Percentiles rank a stretch among this genome's conserved stretches.
Evolutionary conservation across 306 rosid species (phyloP).

Genomic region (Dalbergia cochinchinensis): DNA sequence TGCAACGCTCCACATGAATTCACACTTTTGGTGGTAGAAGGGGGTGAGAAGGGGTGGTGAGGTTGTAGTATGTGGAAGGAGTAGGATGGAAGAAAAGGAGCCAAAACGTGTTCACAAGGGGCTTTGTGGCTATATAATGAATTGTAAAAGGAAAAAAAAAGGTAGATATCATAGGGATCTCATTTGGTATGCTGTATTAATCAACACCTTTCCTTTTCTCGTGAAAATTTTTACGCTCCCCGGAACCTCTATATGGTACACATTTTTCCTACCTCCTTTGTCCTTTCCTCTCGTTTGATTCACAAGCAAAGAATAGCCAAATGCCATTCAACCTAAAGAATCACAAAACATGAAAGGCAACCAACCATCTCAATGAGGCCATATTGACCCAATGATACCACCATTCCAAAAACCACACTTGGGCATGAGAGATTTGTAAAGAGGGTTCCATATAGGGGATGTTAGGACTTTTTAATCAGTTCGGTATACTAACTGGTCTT

Average conservation of each 20-base stretch:
- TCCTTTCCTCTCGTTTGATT: slow-evolving; percentile 62
- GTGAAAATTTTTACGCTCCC: slow-evolving; percentile 50
- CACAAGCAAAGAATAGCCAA: slow-evolving; percentile 67
- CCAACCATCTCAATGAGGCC: slow-evolving; percentile 44
- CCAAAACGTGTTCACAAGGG: slow-evolving; percentile 23
- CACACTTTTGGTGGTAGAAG: slow-evolving; percentile 45
- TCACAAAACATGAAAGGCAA: slow-evolving; percentile 45
- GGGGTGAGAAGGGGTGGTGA: slow-evolving; percentile 17
- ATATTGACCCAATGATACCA: slow-evolving; percentile 40
- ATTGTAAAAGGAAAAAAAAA: not conserved
- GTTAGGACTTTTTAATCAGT: slow-evolving; percentile 53
- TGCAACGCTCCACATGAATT: slow-evolving; percentile 1
- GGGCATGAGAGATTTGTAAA: slow-evolving; percentile 34
- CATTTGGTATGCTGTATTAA: slow-evolving; percentile 66
- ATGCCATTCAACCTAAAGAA: slow-evolving; percentile 45
- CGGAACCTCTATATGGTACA: slow-evolving; percentile 33
- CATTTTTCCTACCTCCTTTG: slow-evolving; percentile 50
- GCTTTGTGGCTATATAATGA: slow-evolving; percentile 3
- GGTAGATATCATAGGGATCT: slow-evolving; percentile 50
- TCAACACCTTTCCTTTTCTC: slow-evolving; percentile 60
- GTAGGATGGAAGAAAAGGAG: slow-evolving; percentile 40
- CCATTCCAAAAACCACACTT: slow-evolving; percentile 51
- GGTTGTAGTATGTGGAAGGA: slow-evolving; percentile 43
- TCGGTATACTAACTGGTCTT: slow-evolving; percentile 37
- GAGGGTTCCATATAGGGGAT: slow-evolving; percentile 20